Percentiles rank a stretch among this genome's conserved stretches.
These are phyloP conservation scores for Teunomyces pallodes DNA, from an alignment of 805 yeast species.

Conservation along the genomic window DNA sequence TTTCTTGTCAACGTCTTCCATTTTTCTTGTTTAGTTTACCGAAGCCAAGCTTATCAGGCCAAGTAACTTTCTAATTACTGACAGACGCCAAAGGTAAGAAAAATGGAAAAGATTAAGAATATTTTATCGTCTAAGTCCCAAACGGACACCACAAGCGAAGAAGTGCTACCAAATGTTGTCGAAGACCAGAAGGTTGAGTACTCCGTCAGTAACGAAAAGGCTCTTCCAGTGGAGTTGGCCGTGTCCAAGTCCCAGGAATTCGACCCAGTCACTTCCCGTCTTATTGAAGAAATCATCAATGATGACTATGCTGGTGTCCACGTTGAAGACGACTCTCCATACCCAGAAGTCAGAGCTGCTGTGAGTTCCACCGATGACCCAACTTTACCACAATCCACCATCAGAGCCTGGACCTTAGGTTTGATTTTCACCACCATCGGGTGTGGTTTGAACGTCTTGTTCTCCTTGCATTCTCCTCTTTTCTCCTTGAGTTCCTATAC, in stretches of 20 bases:
- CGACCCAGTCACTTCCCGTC: constrained; percentile 30
- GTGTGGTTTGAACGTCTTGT: constrained; percentile 58
- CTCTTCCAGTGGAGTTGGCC: constrained; percentile 2
- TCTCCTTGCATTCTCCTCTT: constrained; percentile 55
- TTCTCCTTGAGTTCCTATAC: constrained; percentile 51
- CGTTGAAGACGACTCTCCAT: constrained; percentile 50
- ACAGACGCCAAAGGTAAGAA: not conserved
- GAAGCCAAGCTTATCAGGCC: not conserved
- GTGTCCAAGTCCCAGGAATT: constrained; percentile 30
- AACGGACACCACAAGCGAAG: not conserved
- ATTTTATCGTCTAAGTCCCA: not conserved
- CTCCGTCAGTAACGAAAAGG: not conserved
- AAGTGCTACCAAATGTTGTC: not conserved
- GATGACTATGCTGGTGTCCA: constrained; percentile 42
- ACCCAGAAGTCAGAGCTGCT: constrained; percentile 66
- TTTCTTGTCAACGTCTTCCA: not conserved
- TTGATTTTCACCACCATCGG: constrained; percentile 53
- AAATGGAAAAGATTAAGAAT: not conserved
- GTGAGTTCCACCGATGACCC: constrained; percentile 55
- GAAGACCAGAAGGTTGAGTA: not conserved
- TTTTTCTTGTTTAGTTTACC: not conserved
- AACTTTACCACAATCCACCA: constrained; percentile 46
- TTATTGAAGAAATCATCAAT: constrained; percentile 19
- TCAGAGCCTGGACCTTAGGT: constrained; percentile 55
- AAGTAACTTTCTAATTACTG: not conserved